These are phyloP conservation scores for Coniochaeta sp. DNA, from an alignment of 2,329 filamentous ascomycete genomes.

Conservation along the genomic window DNA sequence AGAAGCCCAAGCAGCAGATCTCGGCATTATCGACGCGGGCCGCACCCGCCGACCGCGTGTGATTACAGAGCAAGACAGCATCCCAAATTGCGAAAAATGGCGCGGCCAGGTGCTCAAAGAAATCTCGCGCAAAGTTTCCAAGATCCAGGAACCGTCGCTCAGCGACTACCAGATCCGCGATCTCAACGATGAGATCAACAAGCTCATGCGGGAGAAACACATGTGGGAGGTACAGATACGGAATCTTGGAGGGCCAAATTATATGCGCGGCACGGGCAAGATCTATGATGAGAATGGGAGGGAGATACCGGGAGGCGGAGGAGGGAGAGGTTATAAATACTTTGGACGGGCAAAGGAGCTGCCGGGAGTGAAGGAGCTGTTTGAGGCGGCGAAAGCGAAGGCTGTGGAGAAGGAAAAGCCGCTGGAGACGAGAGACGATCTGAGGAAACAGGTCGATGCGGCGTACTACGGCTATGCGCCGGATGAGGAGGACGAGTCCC, in stretches of 20 bases:
- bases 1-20: slow-evolving; percentile 89
- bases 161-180: slow-evolving; percentile 96
- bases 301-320: slow-evolving; percentile 67
- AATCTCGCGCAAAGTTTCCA: slow-evolving; percentile 91
- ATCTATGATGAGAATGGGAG: slow-evolving; percentile 68
- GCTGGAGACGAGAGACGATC: slow-evolving; percentile 59
- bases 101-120: slow-evolving; percentile 95
- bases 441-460: slow-evolving; percentile 76
- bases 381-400: slow-evolving; percentile 65
- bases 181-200: slow-evolving; percentile 98
- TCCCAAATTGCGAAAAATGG: slow-evolving; percentile 94
- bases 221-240: slow-evolving; percentile 98
- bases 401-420: slow-evolving; percentile 53
- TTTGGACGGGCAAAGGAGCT: slow-evolving; percentile 86
- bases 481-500: slow-evolving; percentile 78
- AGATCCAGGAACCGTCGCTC: slow-evolving; percentile 87
- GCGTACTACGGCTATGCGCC: slow-evolving; percentile 93
- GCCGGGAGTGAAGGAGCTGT: slow-evolving; percentile 93
- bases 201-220: slow-evolving; percentile 97
- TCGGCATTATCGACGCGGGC: slow-evolving; percentile 91
- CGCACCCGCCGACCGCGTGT: slow-evolving; percentile 84
- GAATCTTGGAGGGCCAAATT: slow-evolving; percentile 93
- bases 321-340: slow-evolving; percentile 87
- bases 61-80: slow-evolving; percentile 78
- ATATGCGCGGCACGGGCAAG: slow-evolving; percentile 69